Conservation (phyloP, 495 filamentous ascomycete species). For the Talaromyces ruber region DNA sequence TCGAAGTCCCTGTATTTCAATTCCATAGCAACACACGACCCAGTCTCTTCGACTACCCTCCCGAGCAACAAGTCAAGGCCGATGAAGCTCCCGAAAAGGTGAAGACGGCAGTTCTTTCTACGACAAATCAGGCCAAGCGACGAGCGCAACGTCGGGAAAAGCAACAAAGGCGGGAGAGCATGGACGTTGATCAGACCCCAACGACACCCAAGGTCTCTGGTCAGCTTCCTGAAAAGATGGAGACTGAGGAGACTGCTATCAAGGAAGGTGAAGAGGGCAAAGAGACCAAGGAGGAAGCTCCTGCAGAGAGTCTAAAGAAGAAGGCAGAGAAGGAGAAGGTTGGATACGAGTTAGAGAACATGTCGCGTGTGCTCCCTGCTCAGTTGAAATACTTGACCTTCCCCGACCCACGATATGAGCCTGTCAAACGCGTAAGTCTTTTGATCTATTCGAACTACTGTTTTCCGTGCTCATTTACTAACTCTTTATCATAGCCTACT, state of each 20-base stretch:
- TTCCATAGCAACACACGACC: constrained; percentile 90
- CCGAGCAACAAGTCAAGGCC: constrained; percentile 86
- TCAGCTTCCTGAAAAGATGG: constrained; percentile 74
- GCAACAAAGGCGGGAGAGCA: constrained; percentile 67
- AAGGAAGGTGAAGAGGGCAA: constrained; percentile 57
- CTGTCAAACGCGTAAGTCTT: constrained; percentile 80
- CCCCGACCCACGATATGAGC: constrained; percentile 75
- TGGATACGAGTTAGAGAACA: constrained; percentile 92
- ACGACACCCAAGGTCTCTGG: constrained; percentile 67
- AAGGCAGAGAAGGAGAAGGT: constrained; percentile 94
- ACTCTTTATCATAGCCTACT: constrained; percentile 62
- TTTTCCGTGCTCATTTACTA: constrained; percentile 23
- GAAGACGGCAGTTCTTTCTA: constrained; percentile 92
- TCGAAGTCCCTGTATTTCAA: constrained; percentile 93
- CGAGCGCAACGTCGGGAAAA: constrained; percentile 69
- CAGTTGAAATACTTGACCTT: constrained; percentile 96
- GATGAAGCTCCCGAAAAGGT: constrained; percentile 92
- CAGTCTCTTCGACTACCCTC: constrained; percentile 96
- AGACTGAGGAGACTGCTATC: constrained; percentile 61
- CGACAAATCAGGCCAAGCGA: constrained; percentile 93
- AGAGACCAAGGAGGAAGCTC: constrained; percentile 47
- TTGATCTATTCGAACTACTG: constrained; percentile 6
- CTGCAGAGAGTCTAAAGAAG: constrained; percentile 54
- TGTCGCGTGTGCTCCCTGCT: constrained; percentile 86
- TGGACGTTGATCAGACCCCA: constrained; percentile 77